These are phyloP conservation scores for Lentinula detonsa DNA, from an alignment of 768 basidiomycete species.

Conservation along the genomic window DNA sequence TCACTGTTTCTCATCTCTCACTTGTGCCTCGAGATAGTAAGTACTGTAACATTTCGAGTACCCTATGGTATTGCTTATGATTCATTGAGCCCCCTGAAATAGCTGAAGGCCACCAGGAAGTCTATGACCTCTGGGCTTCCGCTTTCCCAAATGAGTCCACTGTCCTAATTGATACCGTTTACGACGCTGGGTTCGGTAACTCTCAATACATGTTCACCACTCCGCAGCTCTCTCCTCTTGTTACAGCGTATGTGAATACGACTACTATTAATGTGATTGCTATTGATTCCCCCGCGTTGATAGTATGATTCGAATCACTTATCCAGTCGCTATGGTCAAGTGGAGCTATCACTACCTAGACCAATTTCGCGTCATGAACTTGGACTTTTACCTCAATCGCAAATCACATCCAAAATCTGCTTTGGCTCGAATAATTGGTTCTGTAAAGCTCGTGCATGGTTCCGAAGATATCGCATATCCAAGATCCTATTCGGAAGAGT, in stretches of 20 bases:
- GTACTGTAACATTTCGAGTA: background rate
- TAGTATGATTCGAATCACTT: background rate
- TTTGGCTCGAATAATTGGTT: constrained; percentile 1
- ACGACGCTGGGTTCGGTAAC: constrained; percentile 1
- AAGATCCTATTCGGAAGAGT: constrained; percentile 10
- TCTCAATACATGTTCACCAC: constrained; percentile 1
- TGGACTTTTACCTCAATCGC: background rate
- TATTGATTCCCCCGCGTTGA: background rate
- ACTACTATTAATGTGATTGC: background rate
- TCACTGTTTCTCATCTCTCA: constrained; percentile 2
- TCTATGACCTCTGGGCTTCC: background rate
- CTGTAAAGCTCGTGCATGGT: constrained; percentile 2
- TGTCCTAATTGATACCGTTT: background rate
- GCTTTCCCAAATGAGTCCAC: background rate
- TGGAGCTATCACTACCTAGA: background rate
- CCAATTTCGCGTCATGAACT: background rate
- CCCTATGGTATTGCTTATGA: background rate
- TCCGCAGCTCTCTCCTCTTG: background rate
- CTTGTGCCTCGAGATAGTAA: constrained; percentile 1
- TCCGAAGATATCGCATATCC: constrained; percentile 18
- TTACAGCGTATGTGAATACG: background rate
- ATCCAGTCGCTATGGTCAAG: background rate
- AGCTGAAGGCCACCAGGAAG: constrained; percentile 2
- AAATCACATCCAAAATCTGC: background rate
- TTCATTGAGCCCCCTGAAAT: background rate